Conservation (phyloP, 2,329 filamentous ascomycete species). For the Neopestalotiopsis rosae region DNA sequence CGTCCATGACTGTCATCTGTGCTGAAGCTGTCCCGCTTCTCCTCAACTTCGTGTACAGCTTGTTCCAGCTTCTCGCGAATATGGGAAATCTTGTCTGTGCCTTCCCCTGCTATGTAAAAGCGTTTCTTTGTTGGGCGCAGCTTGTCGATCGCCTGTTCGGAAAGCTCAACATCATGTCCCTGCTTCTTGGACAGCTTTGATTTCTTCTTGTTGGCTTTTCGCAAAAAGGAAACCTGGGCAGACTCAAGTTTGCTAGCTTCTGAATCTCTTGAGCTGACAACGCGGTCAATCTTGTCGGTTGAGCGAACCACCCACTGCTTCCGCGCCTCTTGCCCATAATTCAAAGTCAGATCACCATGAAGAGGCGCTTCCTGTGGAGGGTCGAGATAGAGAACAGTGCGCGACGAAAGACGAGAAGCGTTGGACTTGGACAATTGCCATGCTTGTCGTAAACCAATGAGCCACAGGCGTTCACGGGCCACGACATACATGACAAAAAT, state of each 20-base stretch:
- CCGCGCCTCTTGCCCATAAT: constrained; percentile 81
- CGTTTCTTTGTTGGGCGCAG: constrained; percentile 10
- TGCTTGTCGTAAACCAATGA: constrained; percentile 91
- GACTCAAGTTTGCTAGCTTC: constrained; percentile 79
- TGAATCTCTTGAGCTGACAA: constrained; percentile 78
- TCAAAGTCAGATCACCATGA: constrained; percentile 71
- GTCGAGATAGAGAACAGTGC: constrained; percentile 90
- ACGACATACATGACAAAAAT: constrained; percentile 89
- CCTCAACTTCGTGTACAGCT: constrained; percentile 15
- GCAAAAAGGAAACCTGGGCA: constrained; percentile 83
- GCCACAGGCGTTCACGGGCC: constrained; percentile 88
- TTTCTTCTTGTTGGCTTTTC: constrained; percentile 69
- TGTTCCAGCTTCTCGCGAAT: constrained; percentile 7
- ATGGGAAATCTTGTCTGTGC: constrained; percentile 11
- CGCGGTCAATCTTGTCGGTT: constrained; percentile 73
- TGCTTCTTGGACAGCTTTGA: constrained; percentile 47
- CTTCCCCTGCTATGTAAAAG: constrained; percentile 9
- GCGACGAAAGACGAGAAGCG: constrained; percentile 82
- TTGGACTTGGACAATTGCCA: constrained; percentile 88
- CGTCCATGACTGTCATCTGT: constrained; percentile 35
- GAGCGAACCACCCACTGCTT: constrained; percentile 85
- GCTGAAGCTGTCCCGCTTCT: constrained; percentile 6
- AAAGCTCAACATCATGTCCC: constrained; percentile 22
- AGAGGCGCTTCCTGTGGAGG: constrained; percentile 80
- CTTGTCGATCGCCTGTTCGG: constrained; percentile 26